A percentile compares a stretch with the other conserved stretches of the same genome.
Conservation (phyloP, 2,329 filamentous ascomycete genomes). For the Xylaria digitata region DNA sequence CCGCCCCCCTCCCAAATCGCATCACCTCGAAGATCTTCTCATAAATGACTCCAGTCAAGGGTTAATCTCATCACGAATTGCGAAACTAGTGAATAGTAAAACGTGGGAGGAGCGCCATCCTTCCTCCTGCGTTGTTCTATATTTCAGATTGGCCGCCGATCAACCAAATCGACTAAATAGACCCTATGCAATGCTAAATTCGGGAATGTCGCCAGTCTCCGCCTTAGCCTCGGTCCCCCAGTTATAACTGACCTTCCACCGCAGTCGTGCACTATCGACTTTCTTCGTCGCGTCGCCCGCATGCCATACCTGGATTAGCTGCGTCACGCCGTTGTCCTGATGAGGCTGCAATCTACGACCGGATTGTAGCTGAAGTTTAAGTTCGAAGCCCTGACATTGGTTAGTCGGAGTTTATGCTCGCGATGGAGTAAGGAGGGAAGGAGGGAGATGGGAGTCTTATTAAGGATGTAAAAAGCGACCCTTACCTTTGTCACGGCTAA, state of each 20-base stretch:
- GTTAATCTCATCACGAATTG: not conserved
- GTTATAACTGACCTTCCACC: slow-evolving; percentile 88
- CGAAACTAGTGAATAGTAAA: not conserved
- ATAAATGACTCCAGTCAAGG: too few relatives aligned
- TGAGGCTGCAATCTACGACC: slow-evolving; percentile 80
- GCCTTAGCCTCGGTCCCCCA: slow-evolving; percentile 73
- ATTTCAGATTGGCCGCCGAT: not conserved
- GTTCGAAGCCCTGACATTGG: slow-evolving; percentile 73
- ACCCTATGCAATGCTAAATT: slow-evolving; percentile 75
- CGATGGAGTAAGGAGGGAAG: not conserved
- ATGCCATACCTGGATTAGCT: slow-evolving; percentile 80
- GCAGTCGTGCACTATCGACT: slow-evolving; percentile 84
- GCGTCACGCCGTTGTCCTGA: slow-evolving; percentile 79
- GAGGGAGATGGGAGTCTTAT: not conserved
- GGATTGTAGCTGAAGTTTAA: slow-evolving; percentile 86
- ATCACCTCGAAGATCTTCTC: too few relatives aligned
- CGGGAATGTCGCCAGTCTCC: slow-evolving; percentile 86
- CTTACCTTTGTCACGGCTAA: slow-evolving; percentile 91
- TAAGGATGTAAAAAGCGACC: slow-evolving; percentile 11
- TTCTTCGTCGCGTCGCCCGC: slow-evolving; percentile 75
- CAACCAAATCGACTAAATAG: slow-evolving; percentile 1
- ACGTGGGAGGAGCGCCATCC: too few relatives aligned
- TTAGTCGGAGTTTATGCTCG: not conserved
- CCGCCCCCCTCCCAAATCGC: too few relatives aligned
- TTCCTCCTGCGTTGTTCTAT: slow-evolving; percentile 5